Base-by-base conservation (phyloP, 495 filamentous ascomycete genomes). In the Neurospora sp. region DNA sequence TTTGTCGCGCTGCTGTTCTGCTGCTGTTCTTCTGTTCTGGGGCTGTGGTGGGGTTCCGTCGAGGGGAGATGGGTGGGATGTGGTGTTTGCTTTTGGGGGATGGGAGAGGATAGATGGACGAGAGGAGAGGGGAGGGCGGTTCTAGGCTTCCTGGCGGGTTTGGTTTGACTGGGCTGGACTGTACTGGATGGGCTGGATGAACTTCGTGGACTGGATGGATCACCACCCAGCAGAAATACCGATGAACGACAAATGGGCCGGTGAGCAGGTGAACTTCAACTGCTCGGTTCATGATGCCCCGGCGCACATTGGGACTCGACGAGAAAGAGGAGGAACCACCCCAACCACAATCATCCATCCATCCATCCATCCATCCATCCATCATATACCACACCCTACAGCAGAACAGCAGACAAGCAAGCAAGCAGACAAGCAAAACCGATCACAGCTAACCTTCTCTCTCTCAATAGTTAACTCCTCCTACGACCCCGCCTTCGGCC, bases 401-500 rank as follows among this genome's bases (percentile, higher is more conserved):
- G 27, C 8, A 35, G 68, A 66, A 35, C 18, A 46, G 37, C n/a
- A 68, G 40, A 48, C 22, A 39, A 42, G 22, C 40, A 37, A 61
- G 22, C 11, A 68, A 61, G 31, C 46, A 22, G 11, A 41, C 37
- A 68, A 35, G 40, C 40, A 53, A 37, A 68, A 20, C 20, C 72
- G 59, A 69, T 5, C 18, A 37, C 68, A 69, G 16, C 74, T 70
- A 70, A 71, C 71, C 46, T 31, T 37, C 59, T 18, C 27, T 18
- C 9, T 14, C n/a, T n/a, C 31, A 41, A 75, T 73, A 97, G 94
- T 97, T 75, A 94, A 94, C 76, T 93, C 82, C 37, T 83, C 84
- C 61, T 81, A 83, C 73, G 93, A 96, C 76, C 89, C 92, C 3
- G 86, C 88, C 53, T 96, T 96, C 81, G 94, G 94, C 73, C 86